Percentiles rank a stretch among this genome's conserved stretches.
phyloP scores from a whole-genome alignment of 768 basidiomycete species.

The Macrocybe gigantea region DNA sequence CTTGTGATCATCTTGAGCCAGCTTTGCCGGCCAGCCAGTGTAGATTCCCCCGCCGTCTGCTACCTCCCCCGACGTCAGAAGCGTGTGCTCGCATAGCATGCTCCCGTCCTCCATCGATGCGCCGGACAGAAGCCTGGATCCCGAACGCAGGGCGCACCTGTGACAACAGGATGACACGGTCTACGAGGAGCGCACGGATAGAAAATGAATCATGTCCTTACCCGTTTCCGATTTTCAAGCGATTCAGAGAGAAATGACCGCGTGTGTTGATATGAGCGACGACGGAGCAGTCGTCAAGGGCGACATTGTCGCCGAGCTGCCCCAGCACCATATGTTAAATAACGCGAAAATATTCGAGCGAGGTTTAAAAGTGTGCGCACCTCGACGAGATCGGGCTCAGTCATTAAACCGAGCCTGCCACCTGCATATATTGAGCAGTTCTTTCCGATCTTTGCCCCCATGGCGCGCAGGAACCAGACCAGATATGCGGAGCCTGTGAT shows the following conservation, averaged over 20 bases:
- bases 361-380: constrained; percentile 12
- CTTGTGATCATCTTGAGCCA: neutral
- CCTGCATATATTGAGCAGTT: constrained; percentile 35
- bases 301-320: constrained; percentile 37
- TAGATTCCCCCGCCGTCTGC: constrained; percentile 34
- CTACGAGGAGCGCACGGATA: neutral
- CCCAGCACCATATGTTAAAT: constrained; percentile 1
- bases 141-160: constrained; percentile 38
- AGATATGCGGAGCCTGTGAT: constrained; percentile 36
- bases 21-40: constrained; percentile 35
- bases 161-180: neutral
- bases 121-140: constrained; percentile 40
- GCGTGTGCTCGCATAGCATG: constrained; percentile 43
- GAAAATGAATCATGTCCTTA: constrained; percentile 6
- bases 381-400: constrained; percentile 41
- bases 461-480: constrained; percentile 37
- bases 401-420: constrained; percentile 36
- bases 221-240: constrained; percentile 34
- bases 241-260: constrained; percentile 38
- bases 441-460: constrained; percentile 38
- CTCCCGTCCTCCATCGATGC: constrained; percentile 45
- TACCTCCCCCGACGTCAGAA: constrained; percentile 40
- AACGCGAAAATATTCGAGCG: neutral
- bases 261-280: constrained; percentile 44
- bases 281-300: constrained; percentile 39